These are phyloP conservation scores for Hypoxylon sp. DNA, from an alignment of 2,329 filamentous ascomycete species.

Conservation along the genomic window DNA sequence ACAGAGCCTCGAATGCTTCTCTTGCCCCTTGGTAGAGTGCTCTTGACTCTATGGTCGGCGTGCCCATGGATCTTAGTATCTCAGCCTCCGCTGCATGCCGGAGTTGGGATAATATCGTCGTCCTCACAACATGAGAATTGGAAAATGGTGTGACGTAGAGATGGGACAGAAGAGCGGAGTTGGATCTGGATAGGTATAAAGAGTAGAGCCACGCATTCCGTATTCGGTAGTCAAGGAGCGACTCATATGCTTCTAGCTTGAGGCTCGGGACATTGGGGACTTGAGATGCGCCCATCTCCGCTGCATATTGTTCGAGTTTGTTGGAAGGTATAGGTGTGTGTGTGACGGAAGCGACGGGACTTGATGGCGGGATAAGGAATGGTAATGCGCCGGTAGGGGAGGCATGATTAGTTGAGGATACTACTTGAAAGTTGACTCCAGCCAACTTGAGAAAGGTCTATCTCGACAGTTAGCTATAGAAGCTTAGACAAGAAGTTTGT, in stretches of 20 bases:
- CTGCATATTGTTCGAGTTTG: slow-evolving; percentile 79
- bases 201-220: slow-evolving; percentile 90
- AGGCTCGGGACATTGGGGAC: slow-evolving; percentile 66
- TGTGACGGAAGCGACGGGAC: slow-evolving; percentile 54
- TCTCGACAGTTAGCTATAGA: slow-evolving; percentile 14
- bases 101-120: slow-evolving; percentile 75
- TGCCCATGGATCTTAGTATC: slow-evolving; percentile 72
- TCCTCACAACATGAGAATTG: slow-evolving; percentile 72
- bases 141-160: slow-evolving; percentile 80
- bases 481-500: background rate
- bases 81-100: slow-evolving; percentile 81
- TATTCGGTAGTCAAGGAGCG: slow-evolving; percentile 82
- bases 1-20: slow-evolving; percentile 64
- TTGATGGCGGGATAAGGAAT: slow-evolving; percentile 77
- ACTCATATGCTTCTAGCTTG: slow-evolving; percentile 81
- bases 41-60: slow-evolving; percentile 55
- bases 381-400: slow-evolving; percentile 91
- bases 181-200: slow-evolving; percentile 81
- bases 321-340: slow-evolving; percentile 69
- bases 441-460: slow-evolving; percentile 88
- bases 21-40: slow-evolving; percentile 62
- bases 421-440: slow-evolving; percentile 75
- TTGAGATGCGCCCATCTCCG: slow-evolving; percentile 62
- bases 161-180: slow-evolving; percentile 76
- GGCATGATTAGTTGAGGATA: slow-evolving; percentile 90